Evolutionary conservation across 2,329 filamentous ascomycete genomes (phyloP).

Genomic region (Claviceps digitariae): DNA sequence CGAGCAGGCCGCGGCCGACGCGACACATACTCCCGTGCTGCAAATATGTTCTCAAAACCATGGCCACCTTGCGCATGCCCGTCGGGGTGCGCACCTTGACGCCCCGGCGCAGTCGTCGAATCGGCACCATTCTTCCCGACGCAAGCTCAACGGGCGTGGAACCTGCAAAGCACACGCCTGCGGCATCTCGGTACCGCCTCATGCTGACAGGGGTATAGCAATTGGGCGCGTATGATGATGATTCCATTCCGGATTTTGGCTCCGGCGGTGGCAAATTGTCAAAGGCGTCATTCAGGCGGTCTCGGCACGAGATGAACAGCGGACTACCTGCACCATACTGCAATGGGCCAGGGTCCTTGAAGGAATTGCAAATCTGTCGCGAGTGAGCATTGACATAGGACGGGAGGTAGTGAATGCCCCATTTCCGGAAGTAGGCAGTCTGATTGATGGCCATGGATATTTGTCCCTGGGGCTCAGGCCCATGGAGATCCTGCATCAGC

Average conservation of each 20-base stretch:
- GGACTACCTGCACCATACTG: constrained; percentile 37
- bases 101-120: constrained; percentile 31
- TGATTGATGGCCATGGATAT: constrained; percentile 32
- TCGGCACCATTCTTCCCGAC: constrained; percentile 23
- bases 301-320: constrained; percentile 37
- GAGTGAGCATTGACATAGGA: constrained; percentile 42
- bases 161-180: constrained; percentile 39
- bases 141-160: constrained; percentile 32
- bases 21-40: constrained; percentile 26
- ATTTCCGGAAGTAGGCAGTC: constrained; percentile 27
- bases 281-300: constrained; percentile 35
- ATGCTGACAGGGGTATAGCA: constrained; percentile 21
- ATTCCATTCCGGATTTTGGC: too few relatives aligned
- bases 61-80: constrained; percentile 33
- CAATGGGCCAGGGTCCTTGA: constrained; percentile 46
- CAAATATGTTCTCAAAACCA: constrained; percentile 37
- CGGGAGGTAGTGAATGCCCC: constrained; percentile 46
- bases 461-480: constrained; percentile 31
- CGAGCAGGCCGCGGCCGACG: constrained; percentile 28
- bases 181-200: constrained; percentile 27
- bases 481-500: constrained; percentile 35
- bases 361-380: constrained; percentile 45
- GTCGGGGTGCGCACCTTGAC: constrained; percentile 35
- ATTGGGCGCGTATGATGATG: constrained; percentile 7
- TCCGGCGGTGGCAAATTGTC: constrained; percentile 30